Base-by-base conservation (phyloP, 768 basidiomycete species). In the Kwoniella shandongensis region DNA sequence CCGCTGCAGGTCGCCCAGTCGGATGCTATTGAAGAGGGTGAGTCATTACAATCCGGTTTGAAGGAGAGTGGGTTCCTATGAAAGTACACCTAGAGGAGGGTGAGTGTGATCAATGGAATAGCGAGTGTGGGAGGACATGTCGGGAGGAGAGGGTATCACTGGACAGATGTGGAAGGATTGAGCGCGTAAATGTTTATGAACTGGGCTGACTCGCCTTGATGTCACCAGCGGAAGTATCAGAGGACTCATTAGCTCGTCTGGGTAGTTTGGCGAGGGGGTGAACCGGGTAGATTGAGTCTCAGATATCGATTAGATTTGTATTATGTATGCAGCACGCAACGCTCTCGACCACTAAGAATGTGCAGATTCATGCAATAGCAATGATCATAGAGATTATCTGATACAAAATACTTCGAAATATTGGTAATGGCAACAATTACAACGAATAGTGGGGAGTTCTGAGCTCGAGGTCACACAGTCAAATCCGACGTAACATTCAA, bases 21-120 rank as follows among this genome's bases (percentile, higher is more conserved):
- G 17, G 79, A 80, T 51, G 64, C 77, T 17, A 78, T 79, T 29
- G 79, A 79, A 67, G 79, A 79, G 62, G 75, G 73, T 62, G 75
- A 76, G 69, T 65, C 57, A 23, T 40, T 69, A 15, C 38, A 44
- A 17, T 39, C 23, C 22, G 39, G 32, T 22, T 36, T 67, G 32
- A 56, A 59, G 48, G 63, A 54, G 10, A 40, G 60, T n/a, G 61
- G 65, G 6, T 66, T 63, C 23, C 30, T 48, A 11, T 58, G 18
- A 35, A 17, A 44, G 27, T 5, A 39, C 22, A 22, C 13, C 12
- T 25, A 49, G 20, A 17, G 40, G 36, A 38, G 51, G 53, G 53
- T 45, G 42, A 45, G 53, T 44, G 25, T 13, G 22, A 25, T 2
- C 38, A 20, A 3, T 30, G 12, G 18, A 44, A 20, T 17, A 45